Conservation (phyloP, 2,329 filamentous ascomycete species). For the Raffaelea ambrosiae region DNA sequence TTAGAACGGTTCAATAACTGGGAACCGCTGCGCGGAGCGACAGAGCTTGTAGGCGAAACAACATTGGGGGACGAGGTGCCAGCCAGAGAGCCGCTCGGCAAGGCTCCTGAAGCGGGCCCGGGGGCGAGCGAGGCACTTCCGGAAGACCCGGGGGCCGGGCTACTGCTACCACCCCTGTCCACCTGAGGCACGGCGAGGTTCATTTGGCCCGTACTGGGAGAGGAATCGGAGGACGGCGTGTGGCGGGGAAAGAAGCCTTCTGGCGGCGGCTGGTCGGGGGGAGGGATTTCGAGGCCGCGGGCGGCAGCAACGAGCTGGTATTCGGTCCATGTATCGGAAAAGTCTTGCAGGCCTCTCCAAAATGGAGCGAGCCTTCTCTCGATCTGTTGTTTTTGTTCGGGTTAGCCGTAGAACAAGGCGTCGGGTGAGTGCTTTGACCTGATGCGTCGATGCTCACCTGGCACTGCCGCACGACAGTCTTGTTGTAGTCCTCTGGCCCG, state of each 20-base stretch:
- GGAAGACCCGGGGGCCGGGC: background rate
- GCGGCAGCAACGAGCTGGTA: slow-evolving; percentile 90
- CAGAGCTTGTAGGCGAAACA: slow-evolving; percentile 46
- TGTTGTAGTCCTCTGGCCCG: slow-evolving; percentile 87
- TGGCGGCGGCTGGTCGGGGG: slow-evolving; percentile 72
- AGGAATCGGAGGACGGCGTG: slow-evolving; percentile 25
- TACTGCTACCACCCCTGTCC: background rate
- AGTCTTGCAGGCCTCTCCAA: slow-evolving; percentile 88
- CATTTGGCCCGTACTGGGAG: background rate
- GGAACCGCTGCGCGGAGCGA: slow-evolving; percentile 37
- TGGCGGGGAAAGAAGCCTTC: slow-evolving; percentile 48
- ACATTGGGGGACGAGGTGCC: slow-evolving; percentile 71
- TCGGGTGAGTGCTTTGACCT: too few species aligned
- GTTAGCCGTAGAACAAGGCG: slow-evolving; percentile 7
- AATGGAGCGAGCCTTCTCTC: slow-evolving; percentile 89
- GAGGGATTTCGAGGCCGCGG: slow-evolving; percentile 73
- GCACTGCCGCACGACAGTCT: slow-evolving; percentile 75
- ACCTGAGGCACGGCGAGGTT: slow-evolving; percentile 58
- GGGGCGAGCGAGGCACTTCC: background rate
- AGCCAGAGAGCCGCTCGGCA: slow-evolving; percentile 37
- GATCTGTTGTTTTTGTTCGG: slow-evolving; percentile 52
- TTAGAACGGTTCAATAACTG: slow-evolving; percentile 79
- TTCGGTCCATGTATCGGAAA: slow-evolving; percentile 83
- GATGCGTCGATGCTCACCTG: slow-evolving; percentile 62
- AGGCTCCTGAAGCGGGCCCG: background rate